These are phyloP conservation scores for Panicum miliaceum DNA, from an alignment of 176 grass and related monocot genomes.

Conservation along the genomic window DNA sequence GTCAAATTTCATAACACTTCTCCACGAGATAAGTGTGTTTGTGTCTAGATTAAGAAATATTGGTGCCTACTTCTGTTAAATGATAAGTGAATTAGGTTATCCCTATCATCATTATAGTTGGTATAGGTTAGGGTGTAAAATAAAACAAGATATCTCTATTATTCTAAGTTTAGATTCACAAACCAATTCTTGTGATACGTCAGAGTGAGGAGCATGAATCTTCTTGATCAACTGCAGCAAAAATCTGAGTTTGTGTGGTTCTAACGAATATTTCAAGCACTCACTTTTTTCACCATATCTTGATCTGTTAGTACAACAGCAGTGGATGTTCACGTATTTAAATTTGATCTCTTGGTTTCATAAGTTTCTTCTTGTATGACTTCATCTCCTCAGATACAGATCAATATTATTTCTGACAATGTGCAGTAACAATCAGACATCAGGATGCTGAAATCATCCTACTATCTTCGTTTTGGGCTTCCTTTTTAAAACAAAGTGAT, in stretches of 20 bases:
- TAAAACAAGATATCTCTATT: background rate
- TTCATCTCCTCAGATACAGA: background rate
- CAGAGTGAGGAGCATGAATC: background rate
- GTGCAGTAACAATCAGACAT: background rate
- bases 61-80: background rate
- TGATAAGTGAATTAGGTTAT: background rate
- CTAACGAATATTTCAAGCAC: background rate
- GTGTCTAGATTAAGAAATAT: background rate
- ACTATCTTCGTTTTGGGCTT: background rate
- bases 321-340: background rate
- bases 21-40: background rate
- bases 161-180: constrained; percentile 1
- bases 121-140: background rate
- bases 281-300: background rate
- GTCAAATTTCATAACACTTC: background rate
- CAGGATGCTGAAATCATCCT: constrained; percentile 4
- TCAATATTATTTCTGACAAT: background rate
- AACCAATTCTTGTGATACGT: constrained; percentile 7
- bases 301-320: background rate
- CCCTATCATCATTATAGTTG: background rate
- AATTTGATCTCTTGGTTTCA: background rate
- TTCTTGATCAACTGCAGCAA: background rate
- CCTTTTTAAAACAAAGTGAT: background rate
- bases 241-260: background rate
- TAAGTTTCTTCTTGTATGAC: background rate